Evolutionary conservation across 2,329 filamentous ascomycete species (phyloP).

Genomic region (Penicillium sp.): DNA sequence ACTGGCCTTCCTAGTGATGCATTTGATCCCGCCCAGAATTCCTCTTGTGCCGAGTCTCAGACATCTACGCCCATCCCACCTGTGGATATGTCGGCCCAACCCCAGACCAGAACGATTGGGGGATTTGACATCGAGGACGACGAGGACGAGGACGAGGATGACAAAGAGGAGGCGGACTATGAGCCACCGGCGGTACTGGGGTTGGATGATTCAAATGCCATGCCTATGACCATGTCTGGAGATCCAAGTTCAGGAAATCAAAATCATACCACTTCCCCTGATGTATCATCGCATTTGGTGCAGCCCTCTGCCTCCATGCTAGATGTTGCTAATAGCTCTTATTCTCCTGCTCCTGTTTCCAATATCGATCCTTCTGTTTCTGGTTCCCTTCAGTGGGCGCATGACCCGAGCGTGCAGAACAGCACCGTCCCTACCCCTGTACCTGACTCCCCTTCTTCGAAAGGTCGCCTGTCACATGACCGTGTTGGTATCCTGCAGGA

Average conservation of each 20-base stretch:
- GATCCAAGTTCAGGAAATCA: slow-evolving; percentile 60
- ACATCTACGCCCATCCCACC: slow-evolving; percentile 37
- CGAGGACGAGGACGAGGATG: slow-evolving; percentile 64
- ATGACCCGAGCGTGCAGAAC: slow-evolving; percentile 39
- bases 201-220: slow-evolving; percentile 54
- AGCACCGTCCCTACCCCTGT: slow-evolving; percentile 45
- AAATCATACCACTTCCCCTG: slow-evolving; percentile 59
- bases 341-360: slow-evolving; percentile 52
- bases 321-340: slow-evolving; percentile 57
- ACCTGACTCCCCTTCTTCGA: slow-evolving; percentile 52
- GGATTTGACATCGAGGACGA: slow-evolving; percentile 68
- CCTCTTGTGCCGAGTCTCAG: slow-evolving; percentile 42
- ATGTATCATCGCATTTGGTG: slow-evolving; percentile 64
- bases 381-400: slow-evolving; percentile 44
- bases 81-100: slow-evolving; percentile 38
- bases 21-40: slow-evolving; percentile 36
- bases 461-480: slow-evolving; percentile 69
- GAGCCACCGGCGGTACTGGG: slow-evolving; percentile 59
- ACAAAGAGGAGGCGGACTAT: slow-evolving; percentile 52
- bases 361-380: slow-evolving; percentile 46
- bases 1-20: slow-evolving; percentile 35
- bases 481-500: slow-evolving; percentile 81
- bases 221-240: slow-evolving; percentile 55
- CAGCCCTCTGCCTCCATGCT: slow-evolving; percentile 53
- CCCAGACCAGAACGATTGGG: slow-evolving; percentile 59